Percentiles rank a stretch among this genome's conserved stretches.
phyloP scores from a whole-genome alignment of 495 filamentous ascomycete species.

The Lasiosphaeria hispida region DNA sequence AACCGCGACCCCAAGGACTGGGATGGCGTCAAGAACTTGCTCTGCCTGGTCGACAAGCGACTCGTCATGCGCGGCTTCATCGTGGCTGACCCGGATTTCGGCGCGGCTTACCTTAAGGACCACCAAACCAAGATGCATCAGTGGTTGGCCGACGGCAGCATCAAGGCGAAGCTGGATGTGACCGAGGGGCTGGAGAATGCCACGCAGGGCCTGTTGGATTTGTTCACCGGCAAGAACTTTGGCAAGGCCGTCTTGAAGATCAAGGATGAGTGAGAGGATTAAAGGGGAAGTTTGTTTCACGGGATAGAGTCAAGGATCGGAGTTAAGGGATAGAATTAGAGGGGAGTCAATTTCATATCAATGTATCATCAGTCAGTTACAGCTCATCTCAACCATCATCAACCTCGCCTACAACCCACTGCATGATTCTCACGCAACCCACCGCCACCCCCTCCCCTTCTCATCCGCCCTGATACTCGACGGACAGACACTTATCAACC shows the following conservation, averaged over 20 bases:
- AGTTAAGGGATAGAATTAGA: too few relatives aligned
- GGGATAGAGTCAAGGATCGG: background rate
- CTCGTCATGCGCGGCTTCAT: slow-evolving; percentile 70
- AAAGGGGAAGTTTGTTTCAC: background rate
- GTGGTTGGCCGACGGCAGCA: slow-evolving; percentile 76
- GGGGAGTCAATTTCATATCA: too few relatives aligned
- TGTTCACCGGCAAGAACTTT: slow-evolving; percentile 79
- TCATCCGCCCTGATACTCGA: slow-evolving; percentile 94
- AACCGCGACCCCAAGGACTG: slow-evolving; percentile 54
- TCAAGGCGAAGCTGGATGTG: slow-evolving; percentile 66
- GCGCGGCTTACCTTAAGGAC: slow-evolving; percentile 63
- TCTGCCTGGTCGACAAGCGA: slow-evolving; percentile 38
- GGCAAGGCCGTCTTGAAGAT: slow-evolving; percentile 83
- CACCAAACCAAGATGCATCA: slow-evolving; percentile 74
- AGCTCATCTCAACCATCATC: too few relatives aligned
- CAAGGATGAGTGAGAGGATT: slow-evolving; percentile 13
- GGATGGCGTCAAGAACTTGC: slow-evolving; percentile 67
- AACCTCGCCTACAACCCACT: too few relatives aligned
- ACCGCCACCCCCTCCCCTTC: too few relatives aligned
- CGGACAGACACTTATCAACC: slow-evolving; percentile 94
- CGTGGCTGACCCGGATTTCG: slow-evolving; percentile 57
- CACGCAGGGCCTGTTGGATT: slow-evolving; percentile 70
- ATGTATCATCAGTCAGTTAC: too few relatives aligned
- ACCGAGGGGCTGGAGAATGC: slow-evolving; percentile 78
- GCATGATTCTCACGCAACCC: too few relatives aligned